These are phyloP conservation scores for Capsicum pubescens DNA, from an alignment of 257 asterid species.

Conservation along the genomic window DNA sequence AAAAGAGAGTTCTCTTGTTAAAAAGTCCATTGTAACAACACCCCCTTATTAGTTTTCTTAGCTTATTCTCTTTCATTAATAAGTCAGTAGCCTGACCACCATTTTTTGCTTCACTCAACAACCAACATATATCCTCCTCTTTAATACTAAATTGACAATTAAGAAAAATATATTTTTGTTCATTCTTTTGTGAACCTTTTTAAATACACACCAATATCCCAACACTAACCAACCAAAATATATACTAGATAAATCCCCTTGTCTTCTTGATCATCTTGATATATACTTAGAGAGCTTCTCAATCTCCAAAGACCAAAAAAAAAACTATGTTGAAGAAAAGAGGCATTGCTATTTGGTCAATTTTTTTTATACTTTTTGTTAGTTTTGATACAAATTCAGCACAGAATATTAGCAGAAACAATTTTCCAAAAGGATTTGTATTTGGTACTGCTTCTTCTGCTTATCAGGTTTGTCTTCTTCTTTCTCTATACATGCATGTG, in stretches of 20 bases:
- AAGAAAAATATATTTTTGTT: not conserved
- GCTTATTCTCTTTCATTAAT: not conserved
- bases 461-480: slow-evolving; percentile 58
- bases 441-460: slow-evolving; percentile 97
- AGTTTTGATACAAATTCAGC: slow-evolving; percentile 36
- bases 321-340: not conserved
- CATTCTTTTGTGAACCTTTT: not conserved
- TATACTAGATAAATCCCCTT: not conserved
- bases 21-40: too few species aligned
- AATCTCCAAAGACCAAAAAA: not conserved
- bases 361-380: slow-evolving; percentile 28
- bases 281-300: not conserved
- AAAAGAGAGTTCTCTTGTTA: not conserved
- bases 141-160: not conserved
- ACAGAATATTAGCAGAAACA: slow-evolving; percentile 55
- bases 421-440: slow-evolving; percentile 75
- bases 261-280: not conserved
- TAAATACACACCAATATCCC: not conserved
- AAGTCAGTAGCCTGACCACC: not conserved
- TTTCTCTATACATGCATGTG: slow-evolving; percentile 2
- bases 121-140: not conserved
- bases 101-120: slow-evolving; percentile 17
- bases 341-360: slow-evolving; percentile 12
- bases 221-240: slow-evolving; percentile 8
- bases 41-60: not conserved